Percentiles rank a stretch among this genome's conserved stretches.
Evolutionary conservation across 2,329 filamentous ascomycete genomes (phyloP).

Genomic region (Furcasterigmium sp.): DNA sequence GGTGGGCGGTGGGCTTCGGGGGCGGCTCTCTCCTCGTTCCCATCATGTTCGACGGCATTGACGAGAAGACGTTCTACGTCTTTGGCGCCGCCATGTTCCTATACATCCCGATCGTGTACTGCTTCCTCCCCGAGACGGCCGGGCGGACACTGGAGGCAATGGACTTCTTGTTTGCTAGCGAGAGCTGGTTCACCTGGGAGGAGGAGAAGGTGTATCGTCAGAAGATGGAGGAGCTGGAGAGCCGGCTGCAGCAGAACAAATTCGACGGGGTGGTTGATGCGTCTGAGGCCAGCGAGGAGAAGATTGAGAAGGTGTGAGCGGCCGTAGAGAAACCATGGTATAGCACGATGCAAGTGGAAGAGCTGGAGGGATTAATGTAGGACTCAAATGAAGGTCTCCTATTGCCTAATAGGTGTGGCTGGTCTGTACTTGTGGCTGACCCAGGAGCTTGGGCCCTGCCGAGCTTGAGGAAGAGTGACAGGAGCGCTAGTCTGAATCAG

Average conservation of each 20-base stretch:
- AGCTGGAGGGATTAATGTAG: too few species aligned
- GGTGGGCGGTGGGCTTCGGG: conserved; percentile 14
- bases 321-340: not conserved
- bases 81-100: conserved; percentile 16
- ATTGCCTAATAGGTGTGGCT: too few species aligned
- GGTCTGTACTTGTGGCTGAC: too few species aligned
- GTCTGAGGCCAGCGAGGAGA: not conserved
- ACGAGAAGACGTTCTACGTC: conserved; percentile 13
- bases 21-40: conserved; percentile 10
- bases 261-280: not conserved
- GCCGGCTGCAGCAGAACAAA: not conserved
- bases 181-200: conserved; percentile 17
- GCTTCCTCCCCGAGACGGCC: conserved; percentile 17
- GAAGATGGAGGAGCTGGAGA: not conserved
- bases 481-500: too few species aligned
- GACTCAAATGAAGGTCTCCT: too few species aligned
- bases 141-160: conserved; percentile 20
- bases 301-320: not conserved
- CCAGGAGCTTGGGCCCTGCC: too few species aligned
- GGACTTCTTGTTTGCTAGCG: conserved; percentile 17
- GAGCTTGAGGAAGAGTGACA: too few species aligned
- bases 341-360: too few species aligned
- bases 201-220: conserved; percentile 10
- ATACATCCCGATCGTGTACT: conserved; percentile 15
- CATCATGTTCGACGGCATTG: conserved; percentile 8